Evolutionary conservation across 352 stramenopile genomes (phyloP), one percentile per base, ranked within the genome.

Genomic region (Vaucheria bursata): DNA sequence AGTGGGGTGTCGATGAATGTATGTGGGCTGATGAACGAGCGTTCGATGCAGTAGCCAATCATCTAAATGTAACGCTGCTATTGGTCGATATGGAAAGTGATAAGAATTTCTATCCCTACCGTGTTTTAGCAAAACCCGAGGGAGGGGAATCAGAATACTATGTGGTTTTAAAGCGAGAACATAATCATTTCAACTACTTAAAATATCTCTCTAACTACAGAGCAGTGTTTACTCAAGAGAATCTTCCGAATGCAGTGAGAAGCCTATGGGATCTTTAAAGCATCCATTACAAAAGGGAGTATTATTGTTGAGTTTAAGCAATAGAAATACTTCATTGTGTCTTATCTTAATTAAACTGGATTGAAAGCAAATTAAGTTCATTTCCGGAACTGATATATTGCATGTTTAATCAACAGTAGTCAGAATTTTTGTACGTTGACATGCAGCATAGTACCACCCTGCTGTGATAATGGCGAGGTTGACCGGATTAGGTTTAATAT

Each of bases 41-140:
- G 8, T 77, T 80, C 29, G 72, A 71, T 38, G 78, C 79, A 49
- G 78, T 83, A n/a, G 73, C 78, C n/a, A 53, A 77, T n/a, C 36
- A 66, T 8, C 65, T 83, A 38, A 36, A 37, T 7, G 37, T 83
- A 5, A 53, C 59, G 25, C 79, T 83, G n/a, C 73, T 83, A 38
- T 83, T 83, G 35, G 64, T 83, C 32, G 78, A 83, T 53, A 83
- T 83, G 78, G 77, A 83, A 72, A 35, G 77, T 32, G 77, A 59
- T 12, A 74, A 76, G n/a, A 35, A 39, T 53, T 50, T 73, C 7
- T 83, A 73, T 71, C 78, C 78, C 8, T 83, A 83, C 39, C 68
- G 78, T 4, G 49, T 80, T 31, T 45, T 83, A 18, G 78, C 78
- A 12, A 6, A 53, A 39, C 33, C 65, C 39, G 7, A 37, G 18